A percentile compares a stretch with the other conserved stretches of the same genome.
Evolutionary conservation across 805 yeast genomes (phyloP).

Genomic region (Ogataea ramenticola): DNA sequence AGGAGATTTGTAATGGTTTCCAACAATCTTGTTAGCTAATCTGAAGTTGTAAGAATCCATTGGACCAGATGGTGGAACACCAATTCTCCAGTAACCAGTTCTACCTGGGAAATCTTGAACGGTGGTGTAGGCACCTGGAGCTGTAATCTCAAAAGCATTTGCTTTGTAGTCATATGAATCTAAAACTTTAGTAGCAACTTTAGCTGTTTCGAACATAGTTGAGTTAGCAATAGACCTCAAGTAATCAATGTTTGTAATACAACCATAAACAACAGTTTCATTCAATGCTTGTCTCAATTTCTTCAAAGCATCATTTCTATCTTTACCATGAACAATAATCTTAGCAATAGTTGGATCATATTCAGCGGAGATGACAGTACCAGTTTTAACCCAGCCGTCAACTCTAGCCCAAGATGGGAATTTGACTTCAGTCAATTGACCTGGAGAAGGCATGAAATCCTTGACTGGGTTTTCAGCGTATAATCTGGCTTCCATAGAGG

Average conservation of each 20-base stretch:
- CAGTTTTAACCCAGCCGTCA: slow-evolving; percentile 90
- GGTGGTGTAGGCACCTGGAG: slow-evolving; percentile 94
- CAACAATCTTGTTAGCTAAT: slow-evolving; percentile 84
- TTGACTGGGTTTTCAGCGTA: slow-evolving; percentile 97
- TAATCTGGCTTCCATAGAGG: slow-evolving; percentile 92
- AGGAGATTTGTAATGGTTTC: slow-evolving; percentile 75
- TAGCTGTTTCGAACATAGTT: slow-evolving; percentile 73
- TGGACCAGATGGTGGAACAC: slow-evolving; percentile 98
- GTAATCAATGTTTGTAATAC: slow-evolving; percentile 85
- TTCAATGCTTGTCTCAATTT: slow-evolving; percentile 74
- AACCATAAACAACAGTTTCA: slow-evolving; percentile 85
- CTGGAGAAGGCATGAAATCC: slow-evolving; percentile 94
- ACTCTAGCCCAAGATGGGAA: slow-evolving; percentile 92
- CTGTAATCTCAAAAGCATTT: slow-evolving; percentile 72
- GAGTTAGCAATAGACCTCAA: slow-evolving; percentile 80
- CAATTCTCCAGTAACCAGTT: slow-evolving; percentile 77
- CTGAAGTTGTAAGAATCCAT: slow-evolving; percentile 93
- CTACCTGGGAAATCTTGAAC: slow-evolving; percentile 96
- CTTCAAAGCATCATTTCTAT: slow-evolving; percentile 75
- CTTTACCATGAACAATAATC: slow-evolving; percentile 89
- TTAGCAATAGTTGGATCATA: slow-evolving; percentile 96
- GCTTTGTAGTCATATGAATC: slow-evolving; percentile 78
- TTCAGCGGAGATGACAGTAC: slow-evolving; percentile 83
- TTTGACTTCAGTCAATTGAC: slow-evolving; percentile 75
- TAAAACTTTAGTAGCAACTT: slow-evolving; percentile 80